These are phyloP conservation scores for Exophiala sp. DNA, from an alignment of 2,329 filamentous ascomycete species.

Conservation along the genomic window DNA sequence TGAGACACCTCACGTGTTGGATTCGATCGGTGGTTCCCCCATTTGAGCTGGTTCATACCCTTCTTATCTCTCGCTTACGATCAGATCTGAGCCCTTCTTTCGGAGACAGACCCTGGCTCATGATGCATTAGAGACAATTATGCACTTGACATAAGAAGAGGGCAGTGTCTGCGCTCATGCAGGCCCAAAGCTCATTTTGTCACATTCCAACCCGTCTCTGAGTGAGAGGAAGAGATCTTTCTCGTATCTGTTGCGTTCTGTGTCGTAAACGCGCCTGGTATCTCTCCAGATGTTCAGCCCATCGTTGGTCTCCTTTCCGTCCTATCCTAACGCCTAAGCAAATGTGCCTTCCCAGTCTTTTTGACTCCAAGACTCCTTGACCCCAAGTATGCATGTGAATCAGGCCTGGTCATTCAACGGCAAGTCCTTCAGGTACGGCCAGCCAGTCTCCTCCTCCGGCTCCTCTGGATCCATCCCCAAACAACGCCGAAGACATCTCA, in stretches of 20 bases:
- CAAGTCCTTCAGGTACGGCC: constrained; percentile 43
- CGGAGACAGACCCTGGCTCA: background rate
- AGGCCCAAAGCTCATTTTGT: background rate
- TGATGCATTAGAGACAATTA: background rate
- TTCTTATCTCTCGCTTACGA: background rate
- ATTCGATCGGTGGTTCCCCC: background rate
- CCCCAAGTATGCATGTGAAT: background rate
- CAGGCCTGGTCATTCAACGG: constrained; percentile 30
- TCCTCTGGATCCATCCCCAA: constrained; percentile 46
- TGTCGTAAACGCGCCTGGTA: background rate
- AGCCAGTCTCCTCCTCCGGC: constrained; percentile 46
- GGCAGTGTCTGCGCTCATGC: background rate
- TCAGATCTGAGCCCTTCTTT: background rate
- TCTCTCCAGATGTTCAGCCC: background rate
- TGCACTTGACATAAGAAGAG: background rate
- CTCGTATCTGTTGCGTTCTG: background rate
- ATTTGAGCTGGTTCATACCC: background rate
- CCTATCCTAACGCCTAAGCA: background rate
- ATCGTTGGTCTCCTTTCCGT: background rate
- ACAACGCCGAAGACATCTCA: constrained; percentile 44
- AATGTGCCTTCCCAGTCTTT: background rate
- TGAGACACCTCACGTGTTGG: background rate
- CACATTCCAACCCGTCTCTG: background rate
- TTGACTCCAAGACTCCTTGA: background rate
- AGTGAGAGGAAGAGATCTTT: background rate